These are phyloP conservation scores for Pseudohalonectria lignicola DNA, from an alignment of 2,329 filamentous ascomycete species.

Conservation along the genomic window DNA sequence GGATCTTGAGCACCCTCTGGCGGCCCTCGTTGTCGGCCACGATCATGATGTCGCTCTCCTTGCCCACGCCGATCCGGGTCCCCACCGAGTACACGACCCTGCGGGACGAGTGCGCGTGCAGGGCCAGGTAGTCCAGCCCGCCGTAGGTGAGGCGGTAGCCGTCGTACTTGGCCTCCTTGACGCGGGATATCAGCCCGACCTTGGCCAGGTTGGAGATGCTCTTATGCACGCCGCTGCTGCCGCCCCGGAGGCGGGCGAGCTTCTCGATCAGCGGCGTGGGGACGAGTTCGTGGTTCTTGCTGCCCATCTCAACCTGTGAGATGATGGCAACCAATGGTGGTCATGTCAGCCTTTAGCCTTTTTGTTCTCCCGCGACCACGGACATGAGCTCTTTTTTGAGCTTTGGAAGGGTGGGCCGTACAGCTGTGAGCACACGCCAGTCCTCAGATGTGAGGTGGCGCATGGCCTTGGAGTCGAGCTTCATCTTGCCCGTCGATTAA, in stretches of 20 bases:
- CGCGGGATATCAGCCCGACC: conserved; percentile 76
- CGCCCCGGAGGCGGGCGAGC: conserved; percentile 69
- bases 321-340: too few relatives aligned
- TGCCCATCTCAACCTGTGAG: conserved; percentile 79
- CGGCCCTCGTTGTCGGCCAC: conserved; percentile 69
- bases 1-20: conserved; percentile 87
- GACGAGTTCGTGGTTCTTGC: conserved; percentile 94
- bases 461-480: conserved; percentile 86
- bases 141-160: conserved; percentile 95
- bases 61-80: conserved; percentile 89
- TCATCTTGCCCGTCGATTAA: conserved; percentile 52
- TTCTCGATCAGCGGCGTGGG: conserved; percentile 82
- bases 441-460: conserved; percentile 88
- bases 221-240: conserved; percentile 67
- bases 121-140: conserved; percentile 91
- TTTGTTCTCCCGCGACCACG: too few relatives aligned
- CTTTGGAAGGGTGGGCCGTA: too few relatives aligned
- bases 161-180: conserved; percentile 95
- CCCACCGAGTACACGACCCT: conserved; percentile 84
- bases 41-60: conserved; percentile 95
- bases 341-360: too few relatives aligned
- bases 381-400: too few relatives aligned
- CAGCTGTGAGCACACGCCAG: conserved; percentile 88
- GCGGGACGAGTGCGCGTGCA: conserved; percentile 76
- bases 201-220: conserved; percentile 89